These are phyloP conservation scores for Taxawa tesnikishii DNA, from an alignment of 2,329 filamentous ascomycete species.

Conservation along the genomic window DNA sequence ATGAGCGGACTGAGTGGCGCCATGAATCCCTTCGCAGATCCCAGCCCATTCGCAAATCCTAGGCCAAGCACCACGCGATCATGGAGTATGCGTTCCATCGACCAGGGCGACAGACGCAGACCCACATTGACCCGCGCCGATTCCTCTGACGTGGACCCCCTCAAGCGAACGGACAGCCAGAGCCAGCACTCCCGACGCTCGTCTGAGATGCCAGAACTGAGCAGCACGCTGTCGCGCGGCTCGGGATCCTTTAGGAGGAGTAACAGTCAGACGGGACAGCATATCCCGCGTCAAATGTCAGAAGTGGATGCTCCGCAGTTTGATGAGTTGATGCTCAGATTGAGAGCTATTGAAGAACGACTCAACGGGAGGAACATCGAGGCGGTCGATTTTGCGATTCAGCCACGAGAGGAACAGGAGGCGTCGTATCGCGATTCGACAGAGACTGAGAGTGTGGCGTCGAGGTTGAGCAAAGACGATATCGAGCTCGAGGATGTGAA, in stretches of 20 bases:
- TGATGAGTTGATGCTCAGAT: constrained; percentile 5
- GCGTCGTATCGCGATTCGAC: background rate
- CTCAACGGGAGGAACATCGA: constrained; percentile 1
- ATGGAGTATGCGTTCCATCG: too few relatives aligned
- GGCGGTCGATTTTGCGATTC: constrained; percentile 5
- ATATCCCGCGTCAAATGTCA: background rate
- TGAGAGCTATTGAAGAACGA: constrained; percentile 1
- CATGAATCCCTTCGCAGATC: background rate
- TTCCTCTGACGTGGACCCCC: too few relatives aligned
- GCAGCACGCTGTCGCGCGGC: background rate
- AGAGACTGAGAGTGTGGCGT: background rate
- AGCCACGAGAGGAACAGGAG: background rate
- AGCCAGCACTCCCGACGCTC: too few relatives aligned
- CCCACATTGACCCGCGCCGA: background rate
- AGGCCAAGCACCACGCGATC: too few relatives aligned
- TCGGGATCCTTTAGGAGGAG: background rate
- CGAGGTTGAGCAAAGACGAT: background rate
- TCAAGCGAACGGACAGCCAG: too few relatives aligned
- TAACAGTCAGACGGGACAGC: background rate
- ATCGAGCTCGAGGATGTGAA: constrained; percentile 1
- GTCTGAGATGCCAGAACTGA: background rate
- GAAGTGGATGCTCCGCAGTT: background rate
- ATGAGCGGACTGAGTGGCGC: background rate
- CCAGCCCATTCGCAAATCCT: too few relatives aligned
- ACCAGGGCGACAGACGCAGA: background rate